These are phyloP conservation scores for Acanthochlamys bracteata DNA, from an alignment of 106 monocot genomes.

Conservation along the genomic window DNA sequence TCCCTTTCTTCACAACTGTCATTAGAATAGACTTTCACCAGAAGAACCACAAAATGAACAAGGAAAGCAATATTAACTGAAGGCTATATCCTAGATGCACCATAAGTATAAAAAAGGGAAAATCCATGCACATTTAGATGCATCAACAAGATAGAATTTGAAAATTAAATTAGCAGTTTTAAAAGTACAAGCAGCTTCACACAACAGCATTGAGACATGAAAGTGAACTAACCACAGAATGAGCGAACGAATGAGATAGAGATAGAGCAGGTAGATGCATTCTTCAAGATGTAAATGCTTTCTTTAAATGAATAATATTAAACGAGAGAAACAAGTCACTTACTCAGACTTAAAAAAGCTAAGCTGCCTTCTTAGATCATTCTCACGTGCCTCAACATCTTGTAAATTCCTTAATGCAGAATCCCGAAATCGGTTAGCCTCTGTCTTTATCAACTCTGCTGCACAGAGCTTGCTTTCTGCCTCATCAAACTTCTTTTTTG, in stretches of 20 bases:
- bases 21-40: slow-evolving; percentile 6
- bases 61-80: neutral
- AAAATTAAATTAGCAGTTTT: too few species aligned
- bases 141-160: too few species aligned
- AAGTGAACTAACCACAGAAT: too few species aligned
- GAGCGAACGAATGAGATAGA: too few species aligned
- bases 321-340: slow-evolving; percentile 15
- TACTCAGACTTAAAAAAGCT: slow-evolving; percentile 57
- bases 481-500: slow-evolving; percentile 63
- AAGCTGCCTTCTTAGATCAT: slow-evolving; percentile 60
- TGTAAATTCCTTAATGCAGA: slow-evolving; percentile 57
- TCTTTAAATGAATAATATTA: neutral
- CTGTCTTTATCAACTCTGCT: slow-evolving; percentile 61
- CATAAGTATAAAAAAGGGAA: too few species aligned
- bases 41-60: neutral
- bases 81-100: slow-evolving; percentile 3
- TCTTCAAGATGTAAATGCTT: too few species aligned
- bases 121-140: too few species aligned
- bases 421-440: slow-evolving; percentile 41
- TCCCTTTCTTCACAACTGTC: slow-evolving; percentile 67
- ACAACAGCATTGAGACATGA: too few species aligned
- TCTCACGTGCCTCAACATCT: slow-evolving; percentile 87
- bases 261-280: too few species aligned
- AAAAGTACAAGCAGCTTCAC: too few species aligned
- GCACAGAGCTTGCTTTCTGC: slow-evolving; percentile 46